These are phyloP conservation scores for Didymella arachidicola DNA, from an alignment of 2,329 filamentous ascomycete genomes.

Conservation along the genomic window DNA sequence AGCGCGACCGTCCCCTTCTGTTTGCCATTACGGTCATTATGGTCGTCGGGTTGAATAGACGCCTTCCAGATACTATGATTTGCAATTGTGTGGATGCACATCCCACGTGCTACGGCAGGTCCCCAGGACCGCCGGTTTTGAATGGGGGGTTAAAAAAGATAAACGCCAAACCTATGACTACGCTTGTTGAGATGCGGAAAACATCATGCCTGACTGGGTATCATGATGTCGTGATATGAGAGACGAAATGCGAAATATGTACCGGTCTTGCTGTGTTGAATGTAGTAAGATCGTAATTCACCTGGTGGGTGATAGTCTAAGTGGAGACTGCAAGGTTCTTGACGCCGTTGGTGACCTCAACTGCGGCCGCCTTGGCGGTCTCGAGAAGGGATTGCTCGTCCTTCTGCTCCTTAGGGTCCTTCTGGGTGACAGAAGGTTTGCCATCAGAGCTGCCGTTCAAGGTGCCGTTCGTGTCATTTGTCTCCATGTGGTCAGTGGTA, in stretches of 20 bases:
- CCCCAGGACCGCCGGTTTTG: background rate
- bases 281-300: conserved; percentile 35
- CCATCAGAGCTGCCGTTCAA: conserved; percentile 22
- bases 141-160: background rate
- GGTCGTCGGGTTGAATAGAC: conserved; percentile 53
- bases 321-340: conserved; percentile 38
- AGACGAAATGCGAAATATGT: conserved; percentile 25
- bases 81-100: conserved; percentile 19
- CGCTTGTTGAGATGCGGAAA: conserved; percentile 34
- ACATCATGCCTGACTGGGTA: conserved; percentile 8
- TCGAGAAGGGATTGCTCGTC: conserved; percentile 33
- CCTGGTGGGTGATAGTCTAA: conserved; percentile 24
- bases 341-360: conserved; percentile 43
- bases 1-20: background rate
- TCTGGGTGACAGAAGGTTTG: conserved; percentile 9
- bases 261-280: conserved; percentile 46
- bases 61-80: conserved; percentile 43
- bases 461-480: conserved; percentile 27
- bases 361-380: conserved; percentile 38
- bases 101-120: conserved; percentile 10
- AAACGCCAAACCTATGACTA: conserved; percentile 19
- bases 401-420: conserved; percentile 25
- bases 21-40: conserved; percentile 34
- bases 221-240: conserved; percentile 20
- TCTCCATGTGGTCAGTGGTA: conserved; percentile 17